Evolutionary conservation across 73 alveolate species (phyloP).

Genomic region (Paramecium pentaurelia): DNA sequence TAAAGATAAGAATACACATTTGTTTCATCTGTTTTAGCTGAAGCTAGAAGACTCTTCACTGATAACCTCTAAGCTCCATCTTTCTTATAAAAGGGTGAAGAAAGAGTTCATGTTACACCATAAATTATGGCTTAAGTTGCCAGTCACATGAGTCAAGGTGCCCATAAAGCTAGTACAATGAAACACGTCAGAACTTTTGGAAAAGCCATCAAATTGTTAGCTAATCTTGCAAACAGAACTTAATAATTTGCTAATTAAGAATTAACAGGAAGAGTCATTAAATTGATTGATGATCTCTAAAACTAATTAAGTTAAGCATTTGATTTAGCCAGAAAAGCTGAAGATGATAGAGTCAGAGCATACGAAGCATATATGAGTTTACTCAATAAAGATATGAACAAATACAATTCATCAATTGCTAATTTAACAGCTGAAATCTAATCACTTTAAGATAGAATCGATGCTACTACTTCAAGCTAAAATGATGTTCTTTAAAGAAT

Average conservation of each 20-base stretch:
- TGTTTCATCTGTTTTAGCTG: constrained; percentile 54
- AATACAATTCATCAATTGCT: constrained; percentile 52
- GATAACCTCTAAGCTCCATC: constrained; percentile 58
- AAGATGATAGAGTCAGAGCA: constrained; percentile 48
- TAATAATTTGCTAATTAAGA: constrained; percentile 25
- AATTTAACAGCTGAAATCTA: constrained; percentile 52
- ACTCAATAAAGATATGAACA: constrained; percentile 48
- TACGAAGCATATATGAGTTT: not conserved
- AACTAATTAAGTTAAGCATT: constrained; percentile 43
- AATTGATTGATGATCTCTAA: constrained; percentile 55
- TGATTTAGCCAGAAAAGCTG: constrained; percentile 56
- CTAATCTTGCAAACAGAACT: constrained; percentile 32
- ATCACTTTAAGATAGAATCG: constrained; percentile 39
- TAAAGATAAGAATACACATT: constrained; percentile 39
- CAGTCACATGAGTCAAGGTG: constrained; percentile 43
- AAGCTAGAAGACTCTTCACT: constrained; percentile 63
- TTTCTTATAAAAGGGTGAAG: constrained; percentile 26
- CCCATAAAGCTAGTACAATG: constrained; percentile 54
- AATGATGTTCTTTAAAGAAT: constrained; percentile 35
- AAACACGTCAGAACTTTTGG: constrained; percentile 53
- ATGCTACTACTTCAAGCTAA: not conserved
- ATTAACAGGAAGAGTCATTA: constrained; percentile 38
- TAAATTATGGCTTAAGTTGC: constrained; percentile 57
- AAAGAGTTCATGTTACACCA: constrained; percentile 8
- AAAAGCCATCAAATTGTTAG: constrained; percentile 49